Conservation (phyloP, 2,329 filamentous ascomycete genomes). For the Diaporthe helianthi region DNA sequence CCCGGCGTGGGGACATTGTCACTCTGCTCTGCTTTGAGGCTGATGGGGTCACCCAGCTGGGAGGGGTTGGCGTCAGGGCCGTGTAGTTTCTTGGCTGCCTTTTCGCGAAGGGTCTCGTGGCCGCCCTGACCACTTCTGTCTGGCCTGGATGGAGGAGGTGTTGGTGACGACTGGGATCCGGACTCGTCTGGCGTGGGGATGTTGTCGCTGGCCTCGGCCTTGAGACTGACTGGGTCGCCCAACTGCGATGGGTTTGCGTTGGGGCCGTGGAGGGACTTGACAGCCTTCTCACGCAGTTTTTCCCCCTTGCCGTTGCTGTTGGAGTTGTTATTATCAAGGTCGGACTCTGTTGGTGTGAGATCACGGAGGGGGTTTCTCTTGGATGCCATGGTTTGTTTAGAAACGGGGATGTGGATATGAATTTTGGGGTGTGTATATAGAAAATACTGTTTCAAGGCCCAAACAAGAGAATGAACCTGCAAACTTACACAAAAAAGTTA, state of each 20-base stretch:
- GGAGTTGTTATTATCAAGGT: slow-evolving; percentile 12
- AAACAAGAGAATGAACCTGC: not conserved
- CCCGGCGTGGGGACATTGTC: slow-evolving; percentile 30
- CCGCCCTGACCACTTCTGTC: not conserved
- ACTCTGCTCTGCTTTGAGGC: slow-evolving; percentile 32
- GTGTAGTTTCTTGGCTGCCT: slow-evolving; percentile 32
- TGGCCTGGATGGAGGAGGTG: not conserved
- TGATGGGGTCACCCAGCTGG: slow-evolving; percentile 33
- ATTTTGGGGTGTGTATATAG: not conserved
- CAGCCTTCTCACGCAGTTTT: slow-evolving; percentile 29
- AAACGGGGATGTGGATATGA: not conserved
- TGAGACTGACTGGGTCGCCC: slow-evolving; percentile 25
- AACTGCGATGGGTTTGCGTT: slow-evolving; percentile 25
- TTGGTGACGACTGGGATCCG: not conserved
- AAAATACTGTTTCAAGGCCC: not conserved
- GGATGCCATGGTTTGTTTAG: slow-evolving; percentile 21
- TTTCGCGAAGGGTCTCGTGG: slow-evolving; percentile 30
- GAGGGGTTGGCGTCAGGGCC: slow-evolving; percentile 31
- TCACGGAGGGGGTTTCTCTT: slow-evolving; percentile 31
- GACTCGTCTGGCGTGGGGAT: slow-evolving; percentile 12
- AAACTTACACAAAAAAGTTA: not conserved
- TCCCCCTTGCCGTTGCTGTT: not conserved
- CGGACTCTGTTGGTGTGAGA: slow-evolving; percentile 32
- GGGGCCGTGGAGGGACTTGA: slow-evolving; percentile 22
- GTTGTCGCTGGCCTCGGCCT: slow-evolving; percentile 24